Evolutionary conservation across 2,329 filamentous ascomycete species (phyloP).

Genomic region (Trichophyton benhamiae): DNA sequence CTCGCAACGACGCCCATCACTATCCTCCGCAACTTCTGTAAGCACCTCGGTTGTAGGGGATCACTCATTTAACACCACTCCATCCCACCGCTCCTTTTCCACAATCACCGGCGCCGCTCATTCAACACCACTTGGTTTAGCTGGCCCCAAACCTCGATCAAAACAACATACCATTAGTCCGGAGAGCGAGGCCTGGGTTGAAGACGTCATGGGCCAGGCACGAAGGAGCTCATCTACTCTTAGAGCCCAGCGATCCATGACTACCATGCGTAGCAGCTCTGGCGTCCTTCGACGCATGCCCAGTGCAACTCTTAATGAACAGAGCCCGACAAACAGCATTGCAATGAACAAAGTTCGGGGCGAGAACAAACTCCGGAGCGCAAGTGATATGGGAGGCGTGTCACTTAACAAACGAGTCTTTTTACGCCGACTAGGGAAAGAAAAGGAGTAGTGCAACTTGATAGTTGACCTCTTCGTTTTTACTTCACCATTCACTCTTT

Average conservation of each 20-base stretch:
- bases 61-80: slow-evolving; percentile 17
- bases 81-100: slow-evolving; percentile 15
- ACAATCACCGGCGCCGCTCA: slow-evolving; percentile 10
- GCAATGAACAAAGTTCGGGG: not conserved
- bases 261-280: slow-evolving; percentile 9
- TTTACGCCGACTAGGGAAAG: slow-evolving; percentile 24
- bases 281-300: slow-evolving; percentile 6
- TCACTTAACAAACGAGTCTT: slow-evolving; percentile 27
- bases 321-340: not conserved
- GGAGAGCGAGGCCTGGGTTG: slow-evolving; percentile 38
- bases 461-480: not conserved
- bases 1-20: slow-evolving; percentile 24
- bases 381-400: slow-evolving; percentile 28
- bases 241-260: slow-evolving; percentile 17
- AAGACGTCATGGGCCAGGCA: slow-evolving; percentile 35
- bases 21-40: slow-evolving; percentile 28
- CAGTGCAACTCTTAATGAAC: slow-evolving; percentile 2
- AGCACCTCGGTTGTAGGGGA: slow-evolving; percentile 21
- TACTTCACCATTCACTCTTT: not conserved
- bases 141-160: slow-evolving; percentile 32
- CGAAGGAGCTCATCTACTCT: slow-evolving; percentile 27
- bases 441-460: not conserved
- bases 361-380: slow-evolving; percentile 19
- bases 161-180: slow-evolving; percentile 32
- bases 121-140: slow-evolving; percentile 32